These are phyloP conservation scores for Candida dubliniensis DNA, from an alignment of 1,139 yeast species.

Conservation along the genomic window DNA sequence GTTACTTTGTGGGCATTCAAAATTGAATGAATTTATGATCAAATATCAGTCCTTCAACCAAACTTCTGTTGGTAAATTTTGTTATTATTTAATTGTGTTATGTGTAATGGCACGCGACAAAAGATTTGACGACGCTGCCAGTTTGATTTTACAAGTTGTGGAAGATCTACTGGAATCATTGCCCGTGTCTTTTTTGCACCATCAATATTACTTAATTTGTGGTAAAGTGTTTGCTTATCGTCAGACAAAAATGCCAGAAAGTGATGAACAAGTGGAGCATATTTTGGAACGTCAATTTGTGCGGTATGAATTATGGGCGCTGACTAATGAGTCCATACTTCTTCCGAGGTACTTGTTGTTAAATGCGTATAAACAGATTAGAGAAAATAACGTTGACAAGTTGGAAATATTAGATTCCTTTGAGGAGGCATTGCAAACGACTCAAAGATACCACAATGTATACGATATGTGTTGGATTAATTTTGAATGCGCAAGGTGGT, in stretches of 20 bases:
- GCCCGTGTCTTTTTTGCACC: constrained; percentile 27
- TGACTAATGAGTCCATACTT: constrained; percentile 37
- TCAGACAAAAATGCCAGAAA: neutral
- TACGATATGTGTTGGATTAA: constrained; percentile 45
- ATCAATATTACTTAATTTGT: constrained; percentile 23
- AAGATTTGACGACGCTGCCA: constrained; percentile 23
- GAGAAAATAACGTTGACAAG: constrained; percentile 23
- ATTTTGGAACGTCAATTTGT: constrained; percentile 16
- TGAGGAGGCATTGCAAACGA: constrained; percentile 46
- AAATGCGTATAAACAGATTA: constrained; percentile 29
- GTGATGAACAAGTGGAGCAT: constrained; percentile 8
- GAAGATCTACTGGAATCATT: constrained; percentile 18
- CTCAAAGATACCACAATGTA: constrained; percentile 29
- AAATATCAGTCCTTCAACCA: constrained; percentile 7
- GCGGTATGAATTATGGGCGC: constrained; percentile 32
- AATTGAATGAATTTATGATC: constrained; percentile 17
- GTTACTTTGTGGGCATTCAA: constrained; percentile 20
- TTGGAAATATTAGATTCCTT: constrained; percentile 45
- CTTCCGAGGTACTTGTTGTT: constrained; percentile 33
- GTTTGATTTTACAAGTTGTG: constrained; percentile 18
- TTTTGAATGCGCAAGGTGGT: constrained; percentile 50
- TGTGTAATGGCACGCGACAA: constrained; percentile 12
- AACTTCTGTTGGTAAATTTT: constrained; percentile 10
- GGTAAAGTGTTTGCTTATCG: constrained; percentile 18
- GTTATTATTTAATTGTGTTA: constrained; percentile 12